phyloP scores from a whole-genome alignment of 1,139 yeast species.

The Scheffersomyces lignicola region DNA sequence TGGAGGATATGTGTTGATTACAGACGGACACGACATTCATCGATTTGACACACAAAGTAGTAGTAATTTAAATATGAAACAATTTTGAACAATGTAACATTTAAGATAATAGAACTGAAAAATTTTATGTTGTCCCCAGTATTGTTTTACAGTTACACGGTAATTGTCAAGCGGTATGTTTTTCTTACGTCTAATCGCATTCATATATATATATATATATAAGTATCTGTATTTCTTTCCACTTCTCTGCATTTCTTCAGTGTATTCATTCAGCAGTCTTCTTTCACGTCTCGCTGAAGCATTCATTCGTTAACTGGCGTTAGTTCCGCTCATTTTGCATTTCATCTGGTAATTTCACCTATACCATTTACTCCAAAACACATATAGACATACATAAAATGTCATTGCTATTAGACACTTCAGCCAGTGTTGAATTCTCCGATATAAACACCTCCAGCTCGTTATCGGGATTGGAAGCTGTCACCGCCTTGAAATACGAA shows the following conservation, averaged over 20 bases:
- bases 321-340: neutral
- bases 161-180: too few species aligned
- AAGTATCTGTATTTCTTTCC: neutral
- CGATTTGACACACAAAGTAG: neutral
- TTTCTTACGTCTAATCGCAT: neutral
- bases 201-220: neutral
- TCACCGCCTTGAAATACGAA: conserved; percentile 1
- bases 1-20: neutral
- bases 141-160: neutral
- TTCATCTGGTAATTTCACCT: neutral
- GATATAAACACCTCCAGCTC: neutral
- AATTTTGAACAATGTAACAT: neutral
- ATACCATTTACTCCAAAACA: neutral
- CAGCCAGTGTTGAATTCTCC: neutral
- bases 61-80: neutral
- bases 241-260: neutral
- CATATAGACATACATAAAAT: neutral
- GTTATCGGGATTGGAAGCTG: conserved; percentile 2
- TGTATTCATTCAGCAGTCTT: neutral
- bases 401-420: conserved; percentile 2
- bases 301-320: neutral
- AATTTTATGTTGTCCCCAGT: too few species aligned
- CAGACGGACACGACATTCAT: too few species aligned
- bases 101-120: neutral
- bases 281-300: neutral